A percentile compares a stretch with the other conserved stretches of the same genome.
Evolutionary conservation across 2,329 filamentous ascomycete species (phyloP).

Genomic region (Colletotrichum sp.): DNA sequence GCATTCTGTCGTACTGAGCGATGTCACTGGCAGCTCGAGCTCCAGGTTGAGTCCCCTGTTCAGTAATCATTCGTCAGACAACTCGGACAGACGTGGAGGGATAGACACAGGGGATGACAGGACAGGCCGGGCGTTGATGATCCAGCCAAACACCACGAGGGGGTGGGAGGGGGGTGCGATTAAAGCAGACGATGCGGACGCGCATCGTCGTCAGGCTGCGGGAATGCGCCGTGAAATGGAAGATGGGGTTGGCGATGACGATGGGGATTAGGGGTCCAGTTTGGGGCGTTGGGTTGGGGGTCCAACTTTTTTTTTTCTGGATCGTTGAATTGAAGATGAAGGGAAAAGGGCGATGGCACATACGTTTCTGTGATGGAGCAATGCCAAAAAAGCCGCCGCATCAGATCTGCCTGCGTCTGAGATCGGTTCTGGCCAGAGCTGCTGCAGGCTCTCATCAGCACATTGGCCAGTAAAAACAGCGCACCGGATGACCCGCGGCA

Average conservation of each 20-base stretch:
- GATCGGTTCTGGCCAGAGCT: conserved; percentile 51
- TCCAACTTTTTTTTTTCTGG: background rate
- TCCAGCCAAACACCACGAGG: background rate
- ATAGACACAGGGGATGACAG: background rate
- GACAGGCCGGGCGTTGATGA: background rate
- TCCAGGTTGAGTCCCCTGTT: conserved; percentile 60
- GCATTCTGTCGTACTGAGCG: conserved; percentile 57
- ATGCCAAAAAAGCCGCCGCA: conserved; percentile 62
- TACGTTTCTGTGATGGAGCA: conserved; percentile 62
- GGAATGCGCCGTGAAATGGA: background rate
- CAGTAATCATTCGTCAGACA: background rate
- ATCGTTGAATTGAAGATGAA: background rate
- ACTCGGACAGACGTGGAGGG: background rate
- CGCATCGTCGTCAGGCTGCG: background rate
- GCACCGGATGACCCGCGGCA: background rate
- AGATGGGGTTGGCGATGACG: background rate
- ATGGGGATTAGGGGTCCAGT: background rate
- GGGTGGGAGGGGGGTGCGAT: background rate
- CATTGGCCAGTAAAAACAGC: background rate
- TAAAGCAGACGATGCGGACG: background rate
- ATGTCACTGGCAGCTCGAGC: conserved; percentile 61
- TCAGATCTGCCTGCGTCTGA: conserved; percentile 51
- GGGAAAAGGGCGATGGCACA: conserved; percentile 15
- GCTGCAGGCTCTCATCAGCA: conserved; percentile 25
- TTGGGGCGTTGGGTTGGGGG: conserved; percentile 1